Percentiles rank a stretch among this genome's conserved stretches.
These are phyloP conservation scores for Hibiscus mutabilis DNA, from an alignment of 345 rosid genomes.

Conservation along the genomic window DNA sequence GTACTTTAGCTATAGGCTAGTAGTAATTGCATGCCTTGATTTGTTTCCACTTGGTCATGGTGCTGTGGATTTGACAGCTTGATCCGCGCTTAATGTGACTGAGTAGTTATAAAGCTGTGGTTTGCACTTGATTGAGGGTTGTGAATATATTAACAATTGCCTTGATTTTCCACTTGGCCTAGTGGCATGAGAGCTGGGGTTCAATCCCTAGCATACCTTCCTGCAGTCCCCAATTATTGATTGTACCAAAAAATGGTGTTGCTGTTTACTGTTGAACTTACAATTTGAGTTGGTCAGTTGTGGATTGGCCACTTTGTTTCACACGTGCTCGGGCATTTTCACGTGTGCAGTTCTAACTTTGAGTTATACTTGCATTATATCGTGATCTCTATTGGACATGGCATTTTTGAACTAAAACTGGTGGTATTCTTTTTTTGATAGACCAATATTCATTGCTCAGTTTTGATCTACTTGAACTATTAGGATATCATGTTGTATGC, in stretches of 20 bases:
- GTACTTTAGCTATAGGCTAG: background rate
- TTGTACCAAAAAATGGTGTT: too few species aligned
- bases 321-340: background rate
- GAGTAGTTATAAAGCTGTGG: background rate
- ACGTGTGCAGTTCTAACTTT: too few species aligned
- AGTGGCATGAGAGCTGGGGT: too few species aligned
- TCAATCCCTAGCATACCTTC: too few species aligned
- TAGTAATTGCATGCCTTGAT: background rate
- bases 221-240: too few species aligned
- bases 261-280: too few species aligned
- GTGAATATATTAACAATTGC: background rate
- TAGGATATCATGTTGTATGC: background rate
- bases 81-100: background rate
- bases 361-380: too few species aligned
- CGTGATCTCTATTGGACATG: conserved; percentile 1
- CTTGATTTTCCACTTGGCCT: background rate
- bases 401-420: background rate
- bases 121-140: background rate
- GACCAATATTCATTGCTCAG: background rate
- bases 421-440: too few species aligned
- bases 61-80: background rate
- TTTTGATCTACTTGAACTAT: background rate
- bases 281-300: background rate
- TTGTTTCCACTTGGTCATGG: background rate
- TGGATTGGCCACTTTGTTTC: background rate